These are phyloP conservation scores for Rhodotorula mucilaginosa DNA, from an alignment of 1,284 basidiomycete species.

Conservation along the genomic window DNA sequence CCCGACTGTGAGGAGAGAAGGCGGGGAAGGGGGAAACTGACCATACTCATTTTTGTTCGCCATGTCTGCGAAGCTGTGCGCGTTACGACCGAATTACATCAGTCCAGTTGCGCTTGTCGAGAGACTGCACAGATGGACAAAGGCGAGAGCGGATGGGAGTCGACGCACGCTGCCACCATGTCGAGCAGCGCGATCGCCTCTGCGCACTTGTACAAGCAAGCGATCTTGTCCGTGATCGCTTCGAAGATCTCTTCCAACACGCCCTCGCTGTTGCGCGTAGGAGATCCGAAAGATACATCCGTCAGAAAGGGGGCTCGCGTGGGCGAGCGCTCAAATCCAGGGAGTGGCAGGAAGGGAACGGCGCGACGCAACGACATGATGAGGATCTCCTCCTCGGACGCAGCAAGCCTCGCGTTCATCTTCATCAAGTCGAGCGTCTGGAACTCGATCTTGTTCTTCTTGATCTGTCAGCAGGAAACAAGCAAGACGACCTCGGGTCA, in stretches of 20 bases:
- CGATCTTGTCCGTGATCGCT: slow-evolving; percentile 39
- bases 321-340: not conserved
- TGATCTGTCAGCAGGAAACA: slow-evolving; percentile 22
- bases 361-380: slow-evolving; percentile 23
- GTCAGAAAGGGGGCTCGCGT: no score
- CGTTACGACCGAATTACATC: no score
- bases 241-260: slow-evolving; percentile 44
- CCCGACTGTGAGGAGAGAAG: not conserved
- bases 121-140: no score
- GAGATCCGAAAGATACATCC: not conserved
- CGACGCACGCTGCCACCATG: slow-evolving; percentile 64
- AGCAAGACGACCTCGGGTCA: no score
- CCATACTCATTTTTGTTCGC: slow-evolving; percentile 61
- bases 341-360: slow-evolving; percentile 1
- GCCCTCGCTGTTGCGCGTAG: slow-evolving; percentile 13
- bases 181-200: slow-evolving; percentile 71
- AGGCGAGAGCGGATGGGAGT: not conserved
- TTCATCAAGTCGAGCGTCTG: slow-evolving; percentile 44
- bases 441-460: slow-evolving; percentile 44
- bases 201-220: slow-evolving; percentile 42
- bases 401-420: slow-evolving; percentile 42
- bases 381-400: slow-evolving; percentile 45
- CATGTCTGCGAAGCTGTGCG: slow-evolving; percentile 63
- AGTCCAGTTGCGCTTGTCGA: no score
- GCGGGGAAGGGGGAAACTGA: not conserved